phyloP scores from a whole-genome alignment of 306 rosid genomes.

The Lathyrus sativus region DNA sequence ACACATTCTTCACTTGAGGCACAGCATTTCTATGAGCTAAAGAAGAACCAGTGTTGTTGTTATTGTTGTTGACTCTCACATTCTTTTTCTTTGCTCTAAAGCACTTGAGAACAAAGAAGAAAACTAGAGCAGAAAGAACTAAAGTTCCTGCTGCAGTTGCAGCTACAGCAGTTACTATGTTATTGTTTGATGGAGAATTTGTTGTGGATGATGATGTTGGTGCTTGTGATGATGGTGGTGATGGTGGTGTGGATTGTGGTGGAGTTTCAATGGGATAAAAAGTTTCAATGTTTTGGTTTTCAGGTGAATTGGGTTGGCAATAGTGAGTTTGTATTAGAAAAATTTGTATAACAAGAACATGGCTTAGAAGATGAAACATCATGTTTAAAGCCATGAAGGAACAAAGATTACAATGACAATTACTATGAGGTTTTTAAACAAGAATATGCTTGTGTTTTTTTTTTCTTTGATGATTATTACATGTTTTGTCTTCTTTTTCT shows the following conservation, averaged over 20 bases:
- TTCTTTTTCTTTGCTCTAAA: slow-evolving; percentile 41
- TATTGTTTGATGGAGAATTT: slow-evolving; percentile 44
- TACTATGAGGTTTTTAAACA: slow-evolving; percentile 24
- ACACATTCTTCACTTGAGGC: slow-evolving; percentile 41
- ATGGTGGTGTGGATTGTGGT: slow-evolving; percentile 30
- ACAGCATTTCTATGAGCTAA: slow-evolving; percentile 39
- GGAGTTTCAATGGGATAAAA: slow-evolving; percentile 46
- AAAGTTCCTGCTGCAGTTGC: slow-evolving; percentile 67
- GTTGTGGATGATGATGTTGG: slow-evolving; percentile 12
- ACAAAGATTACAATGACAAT: slow-evolving; percentile 15
- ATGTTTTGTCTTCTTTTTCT: slow-evolving; percentile 36
- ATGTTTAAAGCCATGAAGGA: slow-evolving; percentile 50
- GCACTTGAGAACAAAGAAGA: slow-evolving; percentile 47
- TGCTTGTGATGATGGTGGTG: slow-evolving; percentile 31
- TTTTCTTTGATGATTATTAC: slow-evolving; percentile 33
- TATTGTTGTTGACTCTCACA: slow-evolving; percentile 9
- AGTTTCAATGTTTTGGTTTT: slow-evolving; percentile 79
- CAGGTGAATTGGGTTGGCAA: slow-evolving; percentile 48
- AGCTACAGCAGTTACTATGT: slow-evolving; percentile 60
- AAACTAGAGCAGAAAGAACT: slow-evolving; percentile 53
- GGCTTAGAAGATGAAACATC: slow-evolving; percentile 32
- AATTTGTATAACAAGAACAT: slow-evolving; percentile 33
- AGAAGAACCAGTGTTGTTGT: slow-evolving; percentile 7
- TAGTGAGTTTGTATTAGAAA: slow-evolving; percentile 34
- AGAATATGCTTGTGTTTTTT: slow-evolving; percentile 19